Percentiles rank a stretch among this genome's conserved stretches.
phyloP scores from a whole-genome alignment of 352 stramenopile species.

The Phytophthora vignae region DNA sequence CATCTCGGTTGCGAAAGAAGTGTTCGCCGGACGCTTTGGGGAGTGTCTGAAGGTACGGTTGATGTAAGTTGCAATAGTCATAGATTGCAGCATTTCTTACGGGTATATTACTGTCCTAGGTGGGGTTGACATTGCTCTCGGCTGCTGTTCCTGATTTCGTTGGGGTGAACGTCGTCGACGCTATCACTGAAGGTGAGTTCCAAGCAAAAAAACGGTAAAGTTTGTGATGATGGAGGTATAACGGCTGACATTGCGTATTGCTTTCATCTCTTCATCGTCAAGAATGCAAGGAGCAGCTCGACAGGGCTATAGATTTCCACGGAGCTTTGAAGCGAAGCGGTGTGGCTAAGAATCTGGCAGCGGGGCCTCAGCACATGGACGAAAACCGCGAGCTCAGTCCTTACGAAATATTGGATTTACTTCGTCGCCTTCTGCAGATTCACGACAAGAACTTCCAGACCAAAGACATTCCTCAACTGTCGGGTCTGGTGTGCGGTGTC shows the following conservation, averaged over 20 bases:
- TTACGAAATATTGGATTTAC: neutral
- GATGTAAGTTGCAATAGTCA: neutral
- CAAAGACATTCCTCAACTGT: neutral
- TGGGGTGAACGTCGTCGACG: neutral
- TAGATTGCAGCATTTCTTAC: neutral
- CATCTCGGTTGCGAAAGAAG: neutral
- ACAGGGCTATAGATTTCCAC: neutral
- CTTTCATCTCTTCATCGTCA: too few species aligned
- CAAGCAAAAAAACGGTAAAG: neutral
- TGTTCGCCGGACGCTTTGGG: neutral
- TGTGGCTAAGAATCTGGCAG: neutral
- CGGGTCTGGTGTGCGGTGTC: neutral
- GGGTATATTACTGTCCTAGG: neutral
- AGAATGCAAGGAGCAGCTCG: neutral
- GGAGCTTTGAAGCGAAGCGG: neutral
- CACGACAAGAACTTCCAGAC: neutral
- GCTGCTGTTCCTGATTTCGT: neutral
- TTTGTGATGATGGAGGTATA: too few species aligned
- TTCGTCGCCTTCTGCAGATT: neutral
- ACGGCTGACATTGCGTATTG: too few species aligned
- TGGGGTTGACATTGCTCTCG: neutral
- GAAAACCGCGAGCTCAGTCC: neutral
- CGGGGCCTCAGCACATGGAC: neutral
- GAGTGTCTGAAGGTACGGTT: neutral
- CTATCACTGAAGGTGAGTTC: neutral